Evolutionary conservation across 768 basidiomycete species (phyloP), one percentile per base, ranked within the genome.

Genomic region (Hygrophorus russula): DNA sequence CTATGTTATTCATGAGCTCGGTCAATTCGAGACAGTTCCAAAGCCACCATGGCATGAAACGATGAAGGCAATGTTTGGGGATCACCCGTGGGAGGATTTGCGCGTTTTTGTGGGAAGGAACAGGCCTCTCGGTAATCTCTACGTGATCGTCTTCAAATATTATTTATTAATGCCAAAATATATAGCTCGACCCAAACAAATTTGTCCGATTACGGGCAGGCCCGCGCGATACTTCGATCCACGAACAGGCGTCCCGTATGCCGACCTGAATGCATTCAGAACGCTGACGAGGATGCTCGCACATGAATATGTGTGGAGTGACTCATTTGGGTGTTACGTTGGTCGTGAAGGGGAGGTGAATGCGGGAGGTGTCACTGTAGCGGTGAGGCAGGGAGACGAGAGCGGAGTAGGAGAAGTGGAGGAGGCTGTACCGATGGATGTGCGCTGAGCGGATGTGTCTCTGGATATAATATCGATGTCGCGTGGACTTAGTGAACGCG

Each of bases 11-110:
- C 80, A 87, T 53, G 82, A 85, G 50, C 49, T 68, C 2, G 65
- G 61, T 2, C 76, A 82, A 48, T 55, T 59, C 1, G 61, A 68
- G 17, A 64, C 63, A 4, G 59, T 61, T 0, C 59, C 65, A 0
- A 76, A 76, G 46, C 80, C 83, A 0, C 54, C 59, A 0, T 83
- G 85, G 82, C 67, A 63, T 37, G 75, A 82, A 24, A 88, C 82
- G 9, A 85, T 92, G 81, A 53, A 69, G 5, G 80, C 87, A 1
- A 70, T 94, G 65, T 89, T 97, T 52, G 91, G 93, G 1, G 69
- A 83, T 40, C 82, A 93, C 7, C 71, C 80, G 38, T 97, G 86
- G 86, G 78, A 83, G 40, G 72, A 80, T 20, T 46, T 85, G 15
- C 76, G 69, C 47, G 80, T 81, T 5, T 85, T 74, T 51, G 65